phyloP scores from a whole-genome alignment of 1,284 basidiomycete species.

The Rhodotorula sp. region DNA sequence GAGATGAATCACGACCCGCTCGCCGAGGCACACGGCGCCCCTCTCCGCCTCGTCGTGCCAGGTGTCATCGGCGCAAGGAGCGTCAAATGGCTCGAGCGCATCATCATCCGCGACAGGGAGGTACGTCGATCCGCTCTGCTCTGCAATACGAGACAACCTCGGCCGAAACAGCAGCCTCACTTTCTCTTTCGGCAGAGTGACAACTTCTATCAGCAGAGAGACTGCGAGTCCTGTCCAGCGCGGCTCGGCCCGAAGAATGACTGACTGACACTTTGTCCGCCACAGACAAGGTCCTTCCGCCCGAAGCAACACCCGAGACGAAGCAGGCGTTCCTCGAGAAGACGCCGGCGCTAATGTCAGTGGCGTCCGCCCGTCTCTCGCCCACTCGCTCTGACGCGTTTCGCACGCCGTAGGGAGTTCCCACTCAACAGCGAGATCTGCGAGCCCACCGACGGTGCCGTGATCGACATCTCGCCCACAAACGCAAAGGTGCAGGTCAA shows the following conservation, averaged over 20 bases:
- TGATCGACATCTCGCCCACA: background rate
- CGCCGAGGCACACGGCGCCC: constrained; percentile 61
- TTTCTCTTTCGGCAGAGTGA: constrained; percentile 11
- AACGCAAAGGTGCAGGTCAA: constrained; percentile 8
- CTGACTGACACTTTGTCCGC: background rate
- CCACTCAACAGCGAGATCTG: constrained; percentile 38
- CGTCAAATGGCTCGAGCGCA: constrained; percentile 62
- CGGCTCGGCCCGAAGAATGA: background rate
- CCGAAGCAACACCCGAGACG: constrained; percentile 25
- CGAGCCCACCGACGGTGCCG: constrained; percentile 1
- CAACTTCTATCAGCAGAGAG: constrained; percentile 35
- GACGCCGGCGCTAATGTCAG: constrained; percentile 21
- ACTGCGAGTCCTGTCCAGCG: constrained; percentile 10
- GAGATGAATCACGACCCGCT: constrained; percentile 63
- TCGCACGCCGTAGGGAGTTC: constrained; percentile 7
- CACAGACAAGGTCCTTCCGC: constrained; percentile 40
- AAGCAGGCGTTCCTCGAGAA: constrained; percentile 36
- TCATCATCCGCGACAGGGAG: constrained; percentile 44
- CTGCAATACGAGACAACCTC: too few relatives aligned
- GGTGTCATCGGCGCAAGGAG: constrained; percentile 64
- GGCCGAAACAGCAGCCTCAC: background rate
- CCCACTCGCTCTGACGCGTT: too few relatives aligned
- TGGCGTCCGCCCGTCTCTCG: background rate
- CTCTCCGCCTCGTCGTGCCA: constrained; percentile 59
- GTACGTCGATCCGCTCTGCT: background rate